phyloP scores from a whole-genome alignment of 441 rosid species.

The Populus trichocarpa region DNA sequence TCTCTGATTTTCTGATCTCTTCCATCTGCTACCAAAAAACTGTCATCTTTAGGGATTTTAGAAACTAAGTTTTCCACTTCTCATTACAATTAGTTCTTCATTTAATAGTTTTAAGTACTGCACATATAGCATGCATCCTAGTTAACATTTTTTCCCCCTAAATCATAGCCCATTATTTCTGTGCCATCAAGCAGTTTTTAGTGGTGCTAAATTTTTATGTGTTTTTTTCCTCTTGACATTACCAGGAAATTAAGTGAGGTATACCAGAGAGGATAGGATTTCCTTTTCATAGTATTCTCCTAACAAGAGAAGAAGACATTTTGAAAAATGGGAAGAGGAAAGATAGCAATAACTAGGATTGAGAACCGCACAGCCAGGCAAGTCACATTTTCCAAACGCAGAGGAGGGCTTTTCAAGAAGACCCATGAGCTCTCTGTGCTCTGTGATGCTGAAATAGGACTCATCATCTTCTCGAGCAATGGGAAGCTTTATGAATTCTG shows the following conservation, averaged over 20 bases:
- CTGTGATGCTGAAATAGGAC: conserved; percentile 42
- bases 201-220: neutral
- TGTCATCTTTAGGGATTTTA: neutral
- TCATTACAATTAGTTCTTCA: neutral
- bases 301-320: neutral
- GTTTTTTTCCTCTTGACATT: neutral
- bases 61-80: neutral
- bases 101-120: neutral
- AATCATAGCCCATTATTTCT: no score
- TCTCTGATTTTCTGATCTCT: no score
- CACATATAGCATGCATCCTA: neutral
- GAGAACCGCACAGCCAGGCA: conserved; percentile 41
- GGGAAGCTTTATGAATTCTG: conserved; percentile 33
- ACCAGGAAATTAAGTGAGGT: neutral
- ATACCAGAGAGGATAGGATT: neutral
- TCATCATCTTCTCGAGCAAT: conserved; percentile 35
- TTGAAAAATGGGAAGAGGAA: conserved; percentile 36
- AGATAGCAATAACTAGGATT: conserved; percentile 34
- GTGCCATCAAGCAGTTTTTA: neutral
- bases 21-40: no score
- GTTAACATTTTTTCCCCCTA: neutral
- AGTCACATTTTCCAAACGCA: conserved; percentile 40
- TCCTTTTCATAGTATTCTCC: neutral
- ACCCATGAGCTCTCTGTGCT: conserved; percentile 37
- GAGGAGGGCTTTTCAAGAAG: conserved; percentile 41